These are phyloP conservation scores for Ramularia collo-cygni DNA, from an alignment of 2,329 filamentous ascomycete species.

Conservation along the genomic window DNA sequence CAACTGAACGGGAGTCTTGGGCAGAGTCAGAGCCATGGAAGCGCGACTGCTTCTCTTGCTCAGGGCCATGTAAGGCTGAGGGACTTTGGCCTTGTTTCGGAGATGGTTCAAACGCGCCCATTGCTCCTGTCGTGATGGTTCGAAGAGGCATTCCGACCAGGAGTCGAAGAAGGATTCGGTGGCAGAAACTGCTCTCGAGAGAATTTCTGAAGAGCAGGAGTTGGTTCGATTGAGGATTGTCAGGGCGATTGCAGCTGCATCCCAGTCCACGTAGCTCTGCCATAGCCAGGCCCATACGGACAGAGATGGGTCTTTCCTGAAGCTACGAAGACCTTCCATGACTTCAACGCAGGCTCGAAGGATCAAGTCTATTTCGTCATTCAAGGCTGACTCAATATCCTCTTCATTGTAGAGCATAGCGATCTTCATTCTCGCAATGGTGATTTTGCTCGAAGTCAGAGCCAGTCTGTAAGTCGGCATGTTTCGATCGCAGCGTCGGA, in stretches of 20 bases:
- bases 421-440: constrained; percentile 13
- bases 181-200: constrained; percentile 7
- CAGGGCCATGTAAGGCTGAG: too few species aligned
- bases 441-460: constrained; percentile 13
- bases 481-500: constrained; percentile 7
- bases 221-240: constrained; percentile 1
- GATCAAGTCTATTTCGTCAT: constrained; percentile 7
- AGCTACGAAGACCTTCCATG: constrained; percentile 8
- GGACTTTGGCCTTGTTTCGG: not conserved
- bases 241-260: constrained; percentile 10
- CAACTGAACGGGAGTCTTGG: too few species aligned
- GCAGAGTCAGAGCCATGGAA: too few species aligned
- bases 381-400: constrained; percentile 4
- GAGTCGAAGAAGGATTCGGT: constrained; percentile 12
- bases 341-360: constrained; percentile 9
- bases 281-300: constrained; percentile 14
- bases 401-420: constrained; percentile 3
- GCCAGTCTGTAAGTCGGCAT: constrained; percentile 4
- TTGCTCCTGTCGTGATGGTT: not conserved
- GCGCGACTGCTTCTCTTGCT: too few species aligned
- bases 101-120: not conserved
- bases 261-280: constrained; percentile 10
- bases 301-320: constrained; percentile 10
- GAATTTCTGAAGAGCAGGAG: not conserved
- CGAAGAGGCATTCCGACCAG: constrained; percentile 5